These are phyloP conservation scores for Saturnispora mendoncae DNA, from an alignment of 805 yeast species.

Conservation along the genomic window DNA sequence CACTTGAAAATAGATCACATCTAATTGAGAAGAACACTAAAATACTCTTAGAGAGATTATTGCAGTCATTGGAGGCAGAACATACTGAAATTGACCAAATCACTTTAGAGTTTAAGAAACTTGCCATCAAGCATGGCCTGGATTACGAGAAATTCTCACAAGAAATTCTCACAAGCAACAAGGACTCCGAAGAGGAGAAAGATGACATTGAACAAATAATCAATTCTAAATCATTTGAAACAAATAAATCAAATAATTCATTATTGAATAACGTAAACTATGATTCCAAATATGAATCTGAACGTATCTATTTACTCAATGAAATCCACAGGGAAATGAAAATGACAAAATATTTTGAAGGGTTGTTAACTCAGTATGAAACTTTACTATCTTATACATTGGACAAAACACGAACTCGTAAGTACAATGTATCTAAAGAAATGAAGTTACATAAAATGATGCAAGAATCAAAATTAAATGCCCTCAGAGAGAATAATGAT, in stretches of 20 bases:
- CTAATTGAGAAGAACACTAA: conserved; percentile 12
- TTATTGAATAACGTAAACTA: not conserved
- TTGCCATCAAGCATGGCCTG: conserved; percentile 4
- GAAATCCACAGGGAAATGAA: conserved; percentile 10
- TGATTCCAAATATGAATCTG: conserved; percentile 5
- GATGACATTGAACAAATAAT: conserved; percentile 4
- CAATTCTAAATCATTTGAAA: not conserved
- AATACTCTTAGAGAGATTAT: conserved; percentile 21
- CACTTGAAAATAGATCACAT: not conserved
- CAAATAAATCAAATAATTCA: not conserved
- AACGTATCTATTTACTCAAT: conserved; percentile 1
- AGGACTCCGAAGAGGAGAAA: not conserved
- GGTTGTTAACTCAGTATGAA: conserved; percentile 11
- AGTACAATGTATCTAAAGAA: conserved; percentile 27
- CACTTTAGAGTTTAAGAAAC: conserved; percentile 1
- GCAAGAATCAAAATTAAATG: not conserved
- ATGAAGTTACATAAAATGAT: conserved; percentile 19
- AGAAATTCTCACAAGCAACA: not conserved
- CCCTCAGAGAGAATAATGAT: conserved; percentile 2
- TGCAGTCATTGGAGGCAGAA: conserved; percentile 25
- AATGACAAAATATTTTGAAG: conserved; percentile 11
- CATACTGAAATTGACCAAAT: conserved; percentile 19
- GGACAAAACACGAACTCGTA: conserved; percentile 19
- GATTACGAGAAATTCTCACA: not conserved
- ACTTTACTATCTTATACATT: conserved; percentile 14